phyloP scores from a whole-genome alignment of 192 early-diverging fungal genomes.

The Phlyctochytrium bullatum region DNA sequence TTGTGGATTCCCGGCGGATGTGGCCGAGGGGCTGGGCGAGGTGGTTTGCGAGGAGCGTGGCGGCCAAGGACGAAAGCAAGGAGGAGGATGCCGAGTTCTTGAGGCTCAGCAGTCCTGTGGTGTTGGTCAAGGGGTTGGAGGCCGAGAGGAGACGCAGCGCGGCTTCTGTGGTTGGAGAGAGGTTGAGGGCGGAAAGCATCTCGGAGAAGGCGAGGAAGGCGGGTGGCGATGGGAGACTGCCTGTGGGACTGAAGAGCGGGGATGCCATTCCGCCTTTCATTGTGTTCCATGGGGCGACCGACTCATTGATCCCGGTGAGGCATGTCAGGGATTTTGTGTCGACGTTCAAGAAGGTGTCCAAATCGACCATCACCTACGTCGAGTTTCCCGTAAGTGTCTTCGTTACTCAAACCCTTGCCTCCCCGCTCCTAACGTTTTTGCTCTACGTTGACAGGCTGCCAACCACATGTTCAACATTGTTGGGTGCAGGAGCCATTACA shows the following conservation, averaged over 20 bases:
- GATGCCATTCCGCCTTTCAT: constrained; percentile 24
- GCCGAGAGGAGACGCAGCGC: constrained; percentile 11
- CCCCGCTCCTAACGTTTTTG: not conserved
- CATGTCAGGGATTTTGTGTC: constrained; percentile 29
- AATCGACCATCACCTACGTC: constrained; percentile 26
- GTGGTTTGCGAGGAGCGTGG: constrained; percentile 42
- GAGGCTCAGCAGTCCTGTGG: constrained; percentile 23
- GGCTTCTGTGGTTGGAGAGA: not conserved
- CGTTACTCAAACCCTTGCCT: not conserved
- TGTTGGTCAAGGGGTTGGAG: constrained; percentile 24
- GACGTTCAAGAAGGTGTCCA: constrained; percentile 30
- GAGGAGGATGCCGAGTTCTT: constrained; percentile 13
- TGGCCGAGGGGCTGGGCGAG: constrained; percentile 35
- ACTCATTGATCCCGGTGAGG: constrained; percentile 28
- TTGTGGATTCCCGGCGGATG: constrained; percentile 38
- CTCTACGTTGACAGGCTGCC: constrained; percentile 18
- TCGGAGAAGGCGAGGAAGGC: not conserved
- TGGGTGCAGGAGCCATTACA: constrained; percentile 25
- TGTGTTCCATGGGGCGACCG: constrained; percentile 33
- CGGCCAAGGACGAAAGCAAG: constrained; percentile 11
- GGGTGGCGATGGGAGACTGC: not conserved
- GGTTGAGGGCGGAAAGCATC: constrained; percentile 3
- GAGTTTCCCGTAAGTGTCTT: constrained; percentile 31
- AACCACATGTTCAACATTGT: constrained; percentile 38
- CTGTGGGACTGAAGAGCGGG: constrained; percentile 6